Evolutionary conservation across 2,329 filamentous ascomycete species (phyloP).

Genomic region (Aspergillus arachidicola): DNA sequence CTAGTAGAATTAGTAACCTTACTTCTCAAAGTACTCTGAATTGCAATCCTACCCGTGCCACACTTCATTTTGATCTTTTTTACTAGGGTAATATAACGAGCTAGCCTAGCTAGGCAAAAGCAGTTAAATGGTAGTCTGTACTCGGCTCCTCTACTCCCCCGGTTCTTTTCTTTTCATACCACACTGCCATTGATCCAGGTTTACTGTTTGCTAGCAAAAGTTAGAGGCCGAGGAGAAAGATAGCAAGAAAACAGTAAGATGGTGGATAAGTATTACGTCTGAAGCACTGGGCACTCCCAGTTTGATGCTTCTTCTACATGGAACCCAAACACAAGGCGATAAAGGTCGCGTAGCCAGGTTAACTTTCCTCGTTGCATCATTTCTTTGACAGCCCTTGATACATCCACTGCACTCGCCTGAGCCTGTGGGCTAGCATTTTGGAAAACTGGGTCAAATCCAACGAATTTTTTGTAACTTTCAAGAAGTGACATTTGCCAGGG

Average conservation of each 20-base stretch:
- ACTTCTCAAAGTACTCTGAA: too few species aligned
- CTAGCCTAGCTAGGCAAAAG: too few species aligned
- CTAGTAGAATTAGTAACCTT: too few species aligned
- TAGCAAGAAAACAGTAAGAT: neutral
- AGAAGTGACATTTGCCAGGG: constrained; percentile 72
- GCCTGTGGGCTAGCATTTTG: constrained; percentile 41
- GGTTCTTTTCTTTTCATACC: too few species aligned
- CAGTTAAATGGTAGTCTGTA: too few species aligned
- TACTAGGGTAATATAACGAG: too few species aligned
- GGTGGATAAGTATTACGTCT: constrained; percentile 27
- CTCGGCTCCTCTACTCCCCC: too few species aligned
- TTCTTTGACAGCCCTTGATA: constrained; percentile 76
- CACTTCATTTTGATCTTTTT: too few species aligned
- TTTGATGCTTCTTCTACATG: constrained; percentile 74
- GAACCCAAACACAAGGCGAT: constrained; percentile 81
- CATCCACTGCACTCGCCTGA: constrained; percentile 64
- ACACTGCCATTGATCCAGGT: neutral
- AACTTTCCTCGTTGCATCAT: constrained; percentile 75
- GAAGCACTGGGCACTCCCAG: constrained; percentile 60
- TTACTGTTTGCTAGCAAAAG: neutral
- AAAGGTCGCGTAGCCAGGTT: constrained; percentile 78
- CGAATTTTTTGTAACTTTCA: constrained; percentile 77
- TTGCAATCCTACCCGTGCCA: too few species aligned
- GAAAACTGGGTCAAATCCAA: constrained; percentile 72
- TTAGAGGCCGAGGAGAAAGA: neutral